These are phyloP conservation scores for Pseudoneurospora amorphoporcata DNA, from an alignment of 495 filamentous ascomycete species.

Conservation along the genomic window DNA sequence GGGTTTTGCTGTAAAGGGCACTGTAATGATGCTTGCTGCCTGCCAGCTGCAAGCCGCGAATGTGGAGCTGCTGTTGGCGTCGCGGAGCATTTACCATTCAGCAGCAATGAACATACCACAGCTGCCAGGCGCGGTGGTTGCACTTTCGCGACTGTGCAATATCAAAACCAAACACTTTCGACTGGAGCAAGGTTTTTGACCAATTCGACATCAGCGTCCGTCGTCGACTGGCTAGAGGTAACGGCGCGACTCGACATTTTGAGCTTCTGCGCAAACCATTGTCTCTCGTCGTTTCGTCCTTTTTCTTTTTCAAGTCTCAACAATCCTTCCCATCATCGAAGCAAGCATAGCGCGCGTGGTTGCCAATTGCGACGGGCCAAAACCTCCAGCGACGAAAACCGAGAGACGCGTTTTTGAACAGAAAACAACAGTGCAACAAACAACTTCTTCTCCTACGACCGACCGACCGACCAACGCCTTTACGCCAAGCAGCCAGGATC, in stretches of 20 bases:
- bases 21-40: background rate
- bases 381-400: background rate
- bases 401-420: background rate
- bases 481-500: background rate
- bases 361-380: background rate
- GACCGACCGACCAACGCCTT: background rate
- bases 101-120: slow-evolving; percentile 10
- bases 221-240: background rate
- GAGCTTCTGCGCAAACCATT: background rate
- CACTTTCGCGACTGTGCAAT: background rate
- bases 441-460: background rate
- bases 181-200: background rate
- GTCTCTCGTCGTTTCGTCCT: background rate
- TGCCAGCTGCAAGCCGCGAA: slow-evolving; percentile 18
- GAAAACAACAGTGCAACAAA: background rate
- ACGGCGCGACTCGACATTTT: background rate
- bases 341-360: background rate
- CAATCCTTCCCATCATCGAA: background rate
- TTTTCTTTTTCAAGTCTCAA: background rate
- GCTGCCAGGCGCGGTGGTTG: slow-evolving; percentile 12
- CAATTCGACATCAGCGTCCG: background rate
- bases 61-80: slow-evolving; percentile 13
- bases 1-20: background rate
- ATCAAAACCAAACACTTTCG: background rate
- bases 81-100: background rate